Percentiles rank a stretch among this genome's conserved stretches.
Evolutionary conservation across 768 basidiomycete genomes (phyloP).

Genomic region (Russula earlei): DNA sequence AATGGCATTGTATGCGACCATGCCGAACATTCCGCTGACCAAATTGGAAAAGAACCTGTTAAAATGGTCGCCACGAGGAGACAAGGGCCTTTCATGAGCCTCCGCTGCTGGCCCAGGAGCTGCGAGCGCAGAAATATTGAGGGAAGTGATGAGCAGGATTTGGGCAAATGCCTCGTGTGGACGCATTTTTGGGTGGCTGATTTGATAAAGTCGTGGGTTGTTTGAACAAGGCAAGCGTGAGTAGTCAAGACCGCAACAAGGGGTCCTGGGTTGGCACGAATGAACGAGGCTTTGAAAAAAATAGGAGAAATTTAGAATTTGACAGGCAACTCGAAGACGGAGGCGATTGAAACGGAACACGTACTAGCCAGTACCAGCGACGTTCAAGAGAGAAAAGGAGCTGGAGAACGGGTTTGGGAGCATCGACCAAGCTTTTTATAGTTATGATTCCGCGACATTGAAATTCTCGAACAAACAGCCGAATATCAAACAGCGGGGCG

Average conservation of each 20-base stretch:
- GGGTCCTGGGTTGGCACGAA: neutral
- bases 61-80: no score
- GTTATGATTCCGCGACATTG: neutral
- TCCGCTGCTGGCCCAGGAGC: neutral
- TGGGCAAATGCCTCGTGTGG: neutral
- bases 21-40: no score
- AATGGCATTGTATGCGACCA: no score
- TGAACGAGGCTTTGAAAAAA: neutral
- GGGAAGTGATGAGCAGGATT: neutral
- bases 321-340: neutral
- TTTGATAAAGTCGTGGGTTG: no score
- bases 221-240: no score
- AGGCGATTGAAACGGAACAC: neutral
- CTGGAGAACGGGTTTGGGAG: neutral
- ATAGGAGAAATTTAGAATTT: neutral
- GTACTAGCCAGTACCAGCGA: conserved; percentile 3
- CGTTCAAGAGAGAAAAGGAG: neutral
- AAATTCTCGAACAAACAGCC: neutral
- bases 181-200: neutral
- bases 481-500: no score
- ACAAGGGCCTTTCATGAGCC: no score
- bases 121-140: neutral
- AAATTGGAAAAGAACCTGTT: no score
- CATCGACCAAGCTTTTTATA: neutral
- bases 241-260: neutral